Conservation (phyloP, 768 basidiomycete species). For the Russula sp. region DNA sequence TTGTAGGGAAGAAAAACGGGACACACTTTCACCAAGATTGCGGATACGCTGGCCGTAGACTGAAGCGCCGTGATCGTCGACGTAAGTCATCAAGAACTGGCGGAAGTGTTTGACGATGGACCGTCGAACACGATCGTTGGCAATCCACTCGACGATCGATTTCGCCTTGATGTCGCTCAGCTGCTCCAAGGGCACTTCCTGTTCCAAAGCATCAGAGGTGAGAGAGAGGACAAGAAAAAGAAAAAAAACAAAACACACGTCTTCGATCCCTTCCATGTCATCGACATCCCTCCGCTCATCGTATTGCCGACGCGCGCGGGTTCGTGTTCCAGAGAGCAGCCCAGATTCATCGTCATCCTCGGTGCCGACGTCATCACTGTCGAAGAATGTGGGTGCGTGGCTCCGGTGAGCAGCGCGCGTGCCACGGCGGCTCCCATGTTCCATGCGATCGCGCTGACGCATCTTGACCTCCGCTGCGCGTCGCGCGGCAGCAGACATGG, state of each 20-base stretch:
- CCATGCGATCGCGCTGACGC: slow-evolving; percentile 78
- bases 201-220: slow-evolving; percentile 6
- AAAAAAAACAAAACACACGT: slow-evolving; percentile 42
- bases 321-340: slow-evolving; percentile 65
- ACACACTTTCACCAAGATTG: slow-evolving; percentile 86
- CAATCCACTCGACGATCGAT: slow-evolving; percentile 97
- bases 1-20: too few relatives aligned
- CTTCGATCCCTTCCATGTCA: slow-evolving; percentile 84
- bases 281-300: slow-evolving; percentile 89
- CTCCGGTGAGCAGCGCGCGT: slow-evolving; percentile 69
- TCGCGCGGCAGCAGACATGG: slow-evolving; percentile 60
- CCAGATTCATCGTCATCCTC: slow-evolving; percentile 56
- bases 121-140: slow-evolving; percentile 81
- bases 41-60: slow-evolving; percentile 94
- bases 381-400: slow-evolving; percentile 82
- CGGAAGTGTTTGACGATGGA: slow-evolving; percentile 91
- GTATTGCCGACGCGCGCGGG: slow-evolving; percentile 82
- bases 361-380: slow-evolving; percentile 73
- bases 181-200: slow-evolving; percentile 95
- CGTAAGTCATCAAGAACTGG: slow-evolving; percentile 92
- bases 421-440: slow-evolving; percentile 58
- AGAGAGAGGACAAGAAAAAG: neutral
- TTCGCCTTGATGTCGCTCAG: slow-evolving; percentile 97
- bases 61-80: slow-evolving; percentile 84
- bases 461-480: slow-evolving; percentile 82